Evolutionary conservation across 768 basidiomycete species (phyloP), one percentile per base, ranked within the genome.

Genomic region (Lentinula sp.): DNA sequence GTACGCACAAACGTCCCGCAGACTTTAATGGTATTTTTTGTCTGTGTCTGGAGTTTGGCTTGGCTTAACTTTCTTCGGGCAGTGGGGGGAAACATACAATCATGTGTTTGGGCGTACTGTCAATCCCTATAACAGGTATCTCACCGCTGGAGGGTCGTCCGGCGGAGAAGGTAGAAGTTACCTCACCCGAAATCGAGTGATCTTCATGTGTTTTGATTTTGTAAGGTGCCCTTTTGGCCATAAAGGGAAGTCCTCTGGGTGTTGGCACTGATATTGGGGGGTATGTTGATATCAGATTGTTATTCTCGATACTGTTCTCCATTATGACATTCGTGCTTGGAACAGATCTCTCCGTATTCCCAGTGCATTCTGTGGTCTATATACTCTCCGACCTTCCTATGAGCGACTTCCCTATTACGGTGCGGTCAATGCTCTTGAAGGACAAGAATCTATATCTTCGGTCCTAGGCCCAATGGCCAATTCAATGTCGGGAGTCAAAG

Each of bases 41-140:
- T 61, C 9, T 35, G 35, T 41, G 50, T 20, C 12, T 18, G 8
- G 0, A 16, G 8, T 33, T 28, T 3, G 3, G 10, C 6, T 15
- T 52, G 28, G 23, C 39, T 20, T 23, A 20, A 50, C 6, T 20
- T 33, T 28, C 12, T 23, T 45, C 39, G 13, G 16, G 62, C 65
- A 91, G 91, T 91, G 86, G 82, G 78, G 80, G 1, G 93, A 96
- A 69, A 87, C 90, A 0, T 84, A 78, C 74, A 95, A 95, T 67
- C 73, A 85, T 63, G 77, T 93, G 20, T 95, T 89, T 66, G 93
- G 92, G 1, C 78, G 90, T 57, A 94, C 93, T 0, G 67, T 75
- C 18, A 93, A 94, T 67, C 93, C 93, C 0, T 76, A 79, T 68
- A 92, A 93, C 68, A 81, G 86, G 9, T 78, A 78, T 20, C 75